These are phyloP conservation scores for Celoporthe dispersa DNA, from an alignment of 2,329 filamentous ascomycete species.

Conservation along the genomic window DNA sequence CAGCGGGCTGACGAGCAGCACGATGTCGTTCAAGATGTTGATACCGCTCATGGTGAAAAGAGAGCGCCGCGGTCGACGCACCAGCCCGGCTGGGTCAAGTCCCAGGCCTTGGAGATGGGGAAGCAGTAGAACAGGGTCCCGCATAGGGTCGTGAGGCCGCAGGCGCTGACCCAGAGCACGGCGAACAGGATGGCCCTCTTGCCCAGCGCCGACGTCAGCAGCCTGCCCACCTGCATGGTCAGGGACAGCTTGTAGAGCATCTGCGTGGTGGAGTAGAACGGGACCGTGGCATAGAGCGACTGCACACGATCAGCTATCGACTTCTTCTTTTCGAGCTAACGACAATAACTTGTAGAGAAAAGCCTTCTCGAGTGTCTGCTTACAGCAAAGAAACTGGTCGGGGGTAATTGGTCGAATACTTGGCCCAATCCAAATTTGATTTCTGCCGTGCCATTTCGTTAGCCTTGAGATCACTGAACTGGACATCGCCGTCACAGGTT, in stretches of 20 bases:
- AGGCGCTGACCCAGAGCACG: conserved; percentile 33
- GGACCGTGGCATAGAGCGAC: conserved; percentile 36
- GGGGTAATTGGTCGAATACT: conserved; percentile 11
- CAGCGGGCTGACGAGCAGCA: conserved; percentile 37
- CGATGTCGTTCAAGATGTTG: conserved; percentile 39
- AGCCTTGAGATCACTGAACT: neutral
- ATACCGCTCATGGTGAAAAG: conserved; percentile 37
- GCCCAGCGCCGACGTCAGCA: conserved; percentile 34
- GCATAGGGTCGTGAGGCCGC: conserved; percentile 36
- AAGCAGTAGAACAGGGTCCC: conserved; percentile 36
- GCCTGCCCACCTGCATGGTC: conserved; percentile 35
- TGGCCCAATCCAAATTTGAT: conserved; percentile 33
- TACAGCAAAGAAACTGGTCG: conserved; percentile 25
- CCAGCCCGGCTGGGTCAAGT: conserved; percentile 21
- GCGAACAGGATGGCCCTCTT: conserved; percentile 33
- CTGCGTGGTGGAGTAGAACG: conserved; percentile 35
- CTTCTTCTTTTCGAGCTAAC: neutral
- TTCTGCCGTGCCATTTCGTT: conserved; percentile 22
- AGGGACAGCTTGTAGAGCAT: conserved; percentile 37
- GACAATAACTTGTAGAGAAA: neutral
- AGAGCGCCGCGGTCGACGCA: conserved; percentile 34
- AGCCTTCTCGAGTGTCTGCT: conserved; percentile 9
- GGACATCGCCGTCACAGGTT: neutral
- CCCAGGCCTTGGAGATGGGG: conserved; percentile 35
- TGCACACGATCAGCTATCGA: conserved; percentile 8